phyloP scores from a whole-genome alignment of 192 early-diverging fungal species.

The Mortierella hygrophila region DNA sequence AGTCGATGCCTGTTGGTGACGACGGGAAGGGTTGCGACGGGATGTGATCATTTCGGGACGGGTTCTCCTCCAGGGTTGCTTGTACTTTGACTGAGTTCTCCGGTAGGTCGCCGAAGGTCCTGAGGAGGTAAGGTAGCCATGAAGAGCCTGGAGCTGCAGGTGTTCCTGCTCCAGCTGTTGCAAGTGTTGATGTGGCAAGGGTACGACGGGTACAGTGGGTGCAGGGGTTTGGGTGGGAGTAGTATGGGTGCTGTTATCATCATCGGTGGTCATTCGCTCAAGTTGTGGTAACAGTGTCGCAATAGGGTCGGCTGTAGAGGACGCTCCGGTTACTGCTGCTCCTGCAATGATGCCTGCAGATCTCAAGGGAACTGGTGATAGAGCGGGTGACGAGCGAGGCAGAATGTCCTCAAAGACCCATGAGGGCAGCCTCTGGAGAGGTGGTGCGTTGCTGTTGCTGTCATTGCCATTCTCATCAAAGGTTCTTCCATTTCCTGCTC shows the following conservation, averaged over 20 bases:
- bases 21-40: neutral
- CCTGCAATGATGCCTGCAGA: neutral
- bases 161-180: constrained; percentile 7
- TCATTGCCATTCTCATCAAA: neutral
- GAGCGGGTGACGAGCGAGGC: neutral
- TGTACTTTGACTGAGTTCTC: constrained; percentile 27
- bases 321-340: neutral
- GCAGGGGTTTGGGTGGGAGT: constrained; percentile 12
- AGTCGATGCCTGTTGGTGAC: neutral
- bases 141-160: neutral
- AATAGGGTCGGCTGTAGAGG: neutral
- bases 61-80: constrained; percentile 38
- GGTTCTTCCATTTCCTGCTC: neutral
- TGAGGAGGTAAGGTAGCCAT: neutral
- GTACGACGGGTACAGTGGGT: neutral
- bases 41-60: constrained; percentile 17
- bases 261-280: constrained; percentile 21
- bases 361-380: neutral
- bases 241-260: neutral
- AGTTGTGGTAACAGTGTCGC: constrained; percentile 9
- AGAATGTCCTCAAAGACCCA: constrained; percentile 30
- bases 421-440: constrained; percentile 9
- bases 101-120: constrained; percentile 2
- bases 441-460: neutral
- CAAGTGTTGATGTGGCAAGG: neutral